A percentile compares a stretch with the other conserved stretches of the same genome.
Conservation (phyloP, 768 basidiomycete species). For the Russula virescens region DNA sequence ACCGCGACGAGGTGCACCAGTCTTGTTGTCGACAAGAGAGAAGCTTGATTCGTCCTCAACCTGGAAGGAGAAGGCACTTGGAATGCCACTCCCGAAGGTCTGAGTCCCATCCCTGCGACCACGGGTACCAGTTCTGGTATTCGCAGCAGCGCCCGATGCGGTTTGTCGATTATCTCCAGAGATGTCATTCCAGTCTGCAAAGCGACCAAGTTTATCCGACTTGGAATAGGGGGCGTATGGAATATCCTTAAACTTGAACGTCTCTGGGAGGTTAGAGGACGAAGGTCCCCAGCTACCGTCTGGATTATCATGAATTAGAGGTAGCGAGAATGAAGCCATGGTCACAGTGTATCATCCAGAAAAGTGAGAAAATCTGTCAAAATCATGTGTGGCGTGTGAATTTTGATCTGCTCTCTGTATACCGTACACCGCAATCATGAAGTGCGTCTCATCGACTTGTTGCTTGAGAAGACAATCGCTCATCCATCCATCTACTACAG, state of each 20-base stretch:
- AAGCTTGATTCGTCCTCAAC: conserved; percentile 97
- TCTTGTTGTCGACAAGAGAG: conserved; percentile 90
- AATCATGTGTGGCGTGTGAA: conserved; percentile 23
- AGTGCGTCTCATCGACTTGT: conserved; percentile 42
- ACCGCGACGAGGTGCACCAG: conserved; percentile 65
- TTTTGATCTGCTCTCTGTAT: not conserved
- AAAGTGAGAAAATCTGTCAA: not conserved
- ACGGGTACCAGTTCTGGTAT: conserved; percentile 40
- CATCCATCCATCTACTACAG: conserved; percentile 37
- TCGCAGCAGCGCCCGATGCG: conserved; percentile 40
- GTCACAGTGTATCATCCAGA: not conserved
- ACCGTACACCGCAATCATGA: conserved; percentile 44
- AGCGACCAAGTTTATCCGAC: conserved; percentile 94
- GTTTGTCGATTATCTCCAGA: conserved; percentile 58
- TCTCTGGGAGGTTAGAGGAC: conserved; percentile 73
- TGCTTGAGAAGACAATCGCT: not conserved
- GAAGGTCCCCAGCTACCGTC: conserved; percentile 93
- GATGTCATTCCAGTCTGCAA: conserved; percentile 95
- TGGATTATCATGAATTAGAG: conserved; percentile 84
- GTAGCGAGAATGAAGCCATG: conserved; percentile 82
- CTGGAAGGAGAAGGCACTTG: conserved; percentile 93
- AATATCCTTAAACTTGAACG: conserved; percentile 98
- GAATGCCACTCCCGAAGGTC: conserved; percentile 85
- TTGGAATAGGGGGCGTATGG: conserved; percentile 99
- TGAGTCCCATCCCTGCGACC: conserved; percentile 72